Evolutionary conservation across 1,284 basidiomycete genomes (phyloP), one percentile per base, ranked within the genome.

Genomic region (Wallemia ichthyophaga): DNA sequence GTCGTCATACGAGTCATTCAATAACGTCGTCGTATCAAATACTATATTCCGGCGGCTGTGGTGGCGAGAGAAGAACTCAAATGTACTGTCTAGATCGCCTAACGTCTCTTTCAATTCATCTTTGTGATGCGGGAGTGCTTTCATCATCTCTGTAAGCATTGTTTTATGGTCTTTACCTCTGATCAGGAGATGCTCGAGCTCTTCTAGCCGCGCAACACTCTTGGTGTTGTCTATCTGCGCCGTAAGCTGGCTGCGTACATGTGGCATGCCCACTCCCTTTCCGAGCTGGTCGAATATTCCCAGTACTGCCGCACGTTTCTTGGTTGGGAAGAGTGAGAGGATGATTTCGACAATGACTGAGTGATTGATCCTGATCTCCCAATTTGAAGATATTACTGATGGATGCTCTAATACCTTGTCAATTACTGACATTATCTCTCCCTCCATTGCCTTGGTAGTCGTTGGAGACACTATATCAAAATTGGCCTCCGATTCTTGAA

Each of bases 401-500:
- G 68, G 68, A 2, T 68, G 64, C 28, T 65, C 64, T 5, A 69
- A 61, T 31, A 69, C 61, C 58, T 69, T 66, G 58, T 67, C 65
- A 3, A 68, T 61, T 5, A 69, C 55, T 9, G 62, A 64, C 17
- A 69, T 59, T 0, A 66, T 62, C 58, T 70, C 69, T 0, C 66
- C 68, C 60, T 70, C 69, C 1, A 68, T 66, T 1, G 67, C 66
- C n/a, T 64, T 62, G 26, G 66, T 67, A 53, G 61, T 60, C 23
- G 65, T 65, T 1, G 67, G 68, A 19, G 67, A 68, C 24, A 70
- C 65, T 59, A 70, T 69, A 60, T 70, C 69, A 53, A 67, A 68
- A 25, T 67, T 66, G 25, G 66, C 64, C 21, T 68, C 69, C 19
- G 67, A 61, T 55, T 69, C 65, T 0, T 66, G 64, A 11, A 66